Percentiles rank a stretch among this genome's conserved stretches.
Evolutionary conservation across 2,329 filamentous ascomycete genomes (phyloP).

Genomic region (Lecanoromycetidae sp.): DNA sequence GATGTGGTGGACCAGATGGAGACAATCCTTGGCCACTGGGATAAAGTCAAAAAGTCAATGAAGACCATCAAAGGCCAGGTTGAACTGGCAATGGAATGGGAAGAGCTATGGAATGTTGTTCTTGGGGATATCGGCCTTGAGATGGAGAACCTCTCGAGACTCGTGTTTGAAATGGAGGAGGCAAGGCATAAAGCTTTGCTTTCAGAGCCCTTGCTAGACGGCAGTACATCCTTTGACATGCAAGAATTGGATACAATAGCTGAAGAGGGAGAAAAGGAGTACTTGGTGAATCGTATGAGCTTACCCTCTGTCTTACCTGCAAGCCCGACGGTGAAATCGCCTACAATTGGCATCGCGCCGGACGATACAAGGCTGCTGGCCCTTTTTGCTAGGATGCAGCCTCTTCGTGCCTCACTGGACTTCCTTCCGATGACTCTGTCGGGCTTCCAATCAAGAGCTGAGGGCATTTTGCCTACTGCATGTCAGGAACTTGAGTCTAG

Average conservation of each 20-base stretch:
- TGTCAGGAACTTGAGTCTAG: constrained; percentile 78
- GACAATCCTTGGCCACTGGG: constrained; percentile 70
- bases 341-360: constrained; percentile 41
- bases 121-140: constrained; percentile 87
- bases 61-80: constrained; percentile 78
- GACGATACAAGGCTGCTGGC: constrained; percentile 83
- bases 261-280: constrained; percentile 55
- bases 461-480: constrained; percentile 71
- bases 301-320: constrained; percentile 48
- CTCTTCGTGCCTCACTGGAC: constrained; percentile 79
- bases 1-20: constrained; percentile 82
- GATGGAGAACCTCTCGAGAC: constrained; percentile 61
- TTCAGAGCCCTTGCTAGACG: constrained; percentile 48
- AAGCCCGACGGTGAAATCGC: constrained; percentile 29
- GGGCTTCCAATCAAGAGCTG: constrained; percentile 69
- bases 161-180: constrained; percentile 98
- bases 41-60: constrained; percentile 63
- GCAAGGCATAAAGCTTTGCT: constrained; percentile 63
- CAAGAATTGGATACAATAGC: constrained; percentile 87
- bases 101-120: constrained; percentile 89
- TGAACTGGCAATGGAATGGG: constrained; percentile 97
- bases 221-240: constrained; percentile 55
- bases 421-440: constrained; percentile 91
- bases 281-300: constrained; percentile 54
- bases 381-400: constrained; percentile 90